phyloP scores from a whole-genome alignment of 805 yeast species.

The Candida sphagnicola region DNA sequence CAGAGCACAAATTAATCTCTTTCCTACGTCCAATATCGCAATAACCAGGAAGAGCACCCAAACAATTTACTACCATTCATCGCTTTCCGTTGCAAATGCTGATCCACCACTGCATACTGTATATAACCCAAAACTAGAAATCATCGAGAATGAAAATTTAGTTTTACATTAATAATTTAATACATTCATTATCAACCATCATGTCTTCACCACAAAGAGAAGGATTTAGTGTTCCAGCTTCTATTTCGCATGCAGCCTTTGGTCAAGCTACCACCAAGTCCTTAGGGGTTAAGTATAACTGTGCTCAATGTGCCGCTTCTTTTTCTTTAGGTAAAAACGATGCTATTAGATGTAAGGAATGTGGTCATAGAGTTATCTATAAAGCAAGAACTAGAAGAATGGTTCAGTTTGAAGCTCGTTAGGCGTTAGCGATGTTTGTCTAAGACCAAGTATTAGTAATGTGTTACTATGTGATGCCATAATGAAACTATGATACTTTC shows the following conservation, averaged over 20 bases:
- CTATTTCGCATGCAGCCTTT: constrained; percentile 72
- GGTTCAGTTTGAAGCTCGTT: constrained; percentile 56
- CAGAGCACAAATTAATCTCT: no score
- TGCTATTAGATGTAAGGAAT: constrained; percentile 96
- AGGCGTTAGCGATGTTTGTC: constrained; percentile 3
- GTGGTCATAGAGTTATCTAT: constrained; percentile 96
- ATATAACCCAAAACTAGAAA: no score
- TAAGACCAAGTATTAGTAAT: no score
- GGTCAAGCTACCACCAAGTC: constrained; percentile 64
- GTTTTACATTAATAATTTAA: no score
- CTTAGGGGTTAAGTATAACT: constrained; percentile 86
- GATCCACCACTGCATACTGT: no score
- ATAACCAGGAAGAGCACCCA: no score
- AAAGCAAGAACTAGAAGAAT: constrained; percentile 97
- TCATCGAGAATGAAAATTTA: no score
- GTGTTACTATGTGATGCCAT: no score
- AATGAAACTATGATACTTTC: no score
- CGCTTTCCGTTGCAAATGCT: no score
- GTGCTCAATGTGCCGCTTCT: constrained; percentile 93
- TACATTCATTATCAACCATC: constrained; percentile 3
- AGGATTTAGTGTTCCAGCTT: constrained; percentile 82
- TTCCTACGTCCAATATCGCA: no score
- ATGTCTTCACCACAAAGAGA: constrained; percentile 64
- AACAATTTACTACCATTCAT: no score
- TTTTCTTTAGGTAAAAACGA: constrained; percentile 87